Evolutionary conservation across 2,329 filamentous ascomycete genomes (phyloP), one percentile per base, ranked within the genome.

Genomic region (Sporothrix globosa): DNA sequence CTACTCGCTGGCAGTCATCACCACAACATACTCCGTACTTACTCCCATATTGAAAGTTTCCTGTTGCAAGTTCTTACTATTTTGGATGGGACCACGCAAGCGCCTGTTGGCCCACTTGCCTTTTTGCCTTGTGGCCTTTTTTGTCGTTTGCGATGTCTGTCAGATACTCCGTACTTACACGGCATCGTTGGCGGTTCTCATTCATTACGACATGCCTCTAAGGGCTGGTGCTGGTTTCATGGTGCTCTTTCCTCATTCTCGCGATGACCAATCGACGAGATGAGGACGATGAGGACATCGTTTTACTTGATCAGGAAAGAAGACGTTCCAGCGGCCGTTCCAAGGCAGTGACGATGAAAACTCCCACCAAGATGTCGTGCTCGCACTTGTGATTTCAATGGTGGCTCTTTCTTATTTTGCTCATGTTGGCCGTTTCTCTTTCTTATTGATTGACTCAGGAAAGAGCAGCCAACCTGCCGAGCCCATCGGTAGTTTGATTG

Each of bases 161-260:
- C 11, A 44, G 11, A 17, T 14, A 14, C 41, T 2, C 41, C 17
- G 30, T 13, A 19, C 5, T 27, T 21, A 14, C 52, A 46, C 41
- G 39, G 1, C 58, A 63, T 46, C 13, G 58, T 63, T 13, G 30
- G 39, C 27, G 5, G 54, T 14, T 10, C 34, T 61, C 39, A 2
- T 44, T 27, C 21, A 50, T 65, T 34, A 65, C 61, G 61, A 34
- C 61, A 65, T 50, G 44, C 61, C 61, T 48, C 61, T 2, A 34
- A 34, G 21, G 60, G 14, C 24, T 63, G 41, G 24, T 13, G 46
- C 21, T 46, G 46, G 39, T 44, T 48, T 5, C 21, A 9, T 19
- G 21, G 4, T 39, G 63, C 63, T 66, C 46, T 52, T 66, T 66
- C 63, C 63, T 50, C 63, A 50, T 52, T 19, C 2, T 21, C 63